A percentile compares a stretch with the other conserved stretches of the same genome.
Evolutionary conservation across 2,329 filamentous ascomycete genomes (phyloP).

Genomic region (Chrysoporthe cubensis): DNA sequence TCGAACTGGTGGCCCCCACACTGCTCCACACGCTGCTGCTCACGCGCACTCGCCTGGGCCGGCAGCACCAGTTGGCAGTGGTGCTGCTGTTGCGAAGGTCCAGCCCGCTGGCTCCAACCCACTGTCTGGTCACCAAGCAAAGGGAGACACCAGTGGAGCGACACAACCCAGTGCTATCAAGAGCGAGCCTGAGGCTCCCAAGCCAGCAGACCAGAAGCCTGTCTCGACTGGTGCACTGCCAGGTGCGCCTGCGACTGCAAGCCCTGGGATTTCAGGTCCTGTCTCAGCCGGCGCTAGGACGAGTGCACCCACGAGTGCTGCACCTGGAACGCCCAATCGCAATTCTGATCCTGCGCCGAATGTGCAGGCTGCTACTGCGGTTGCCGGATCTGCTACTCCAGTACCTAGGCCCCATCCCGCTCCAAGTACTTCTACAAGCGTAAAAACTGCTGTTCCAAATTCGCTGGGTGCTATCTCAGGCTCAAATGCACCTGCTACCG

Average conservation of each 20-base stretch:
- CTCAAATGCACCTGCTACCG: neutral
- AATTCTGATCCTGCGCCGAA: neutral
- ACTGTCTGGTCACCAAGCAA: neutral
- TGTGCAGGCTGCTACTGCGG: neutral
- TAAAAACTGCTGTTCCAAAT: neutral
- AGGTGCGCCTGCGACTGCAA: neutral
- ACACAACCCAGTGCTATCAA: neutral
- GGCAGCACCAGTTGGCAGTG: neutral
- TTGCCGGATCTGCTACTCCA: neutral
- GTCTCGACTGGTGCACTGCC: neutral
- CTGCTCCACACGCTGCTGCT: neutral
- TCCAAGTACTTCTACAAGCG: neutral
- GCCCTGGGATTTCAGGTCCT: neutral
- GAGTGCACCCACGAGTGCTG: neutral
- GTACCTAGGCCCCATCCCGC: neutral
- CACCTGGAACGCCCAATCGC: neutral
- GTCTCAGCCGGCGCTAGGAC: neutral
- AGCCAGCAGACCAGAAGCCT: neutral
- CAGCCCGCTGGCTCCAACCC: neutral
- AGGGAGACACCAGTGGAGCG: neutral
- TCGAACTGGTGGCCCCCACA: neutral
- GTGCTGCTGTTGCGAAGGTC: neutral
- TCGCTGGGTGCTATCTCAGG: neutral
- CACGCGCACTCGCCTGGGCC: conserved; percentile 3
- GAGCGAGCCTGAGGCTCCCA: neutral